Conservation (phyloP, 495 filamentous ascomycete species). For the Aspergillus cristatus region DNA sequence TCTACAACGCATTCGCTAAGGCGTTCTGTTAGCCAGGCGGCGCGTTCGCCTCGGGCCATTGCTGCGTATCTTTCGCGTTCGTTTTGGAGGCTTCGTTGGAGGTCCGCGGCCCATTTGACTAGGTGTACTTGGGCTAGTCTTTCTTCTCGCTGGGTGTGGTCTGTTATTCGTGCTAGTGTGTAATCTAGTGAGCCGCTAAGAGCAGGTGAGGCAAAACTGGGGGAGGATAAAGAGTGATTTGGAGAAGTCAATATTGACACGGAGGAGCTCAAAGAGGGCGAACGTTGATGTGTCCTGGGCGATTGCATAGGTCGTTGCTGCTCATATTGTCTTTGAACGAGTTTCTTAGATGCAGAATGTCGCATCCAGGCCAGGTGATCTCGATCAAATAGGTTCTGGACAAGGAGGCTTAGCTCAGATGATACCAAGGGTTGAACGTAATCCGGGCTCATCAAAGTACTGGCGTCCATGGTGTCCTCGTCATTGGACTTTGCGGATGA, state of each 20-base stretch:
- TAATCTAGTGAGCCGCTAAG: constrained; percentile 44
- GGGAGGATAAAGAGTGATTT: constrained; percentile 15
- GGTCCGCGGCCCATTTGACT: constrained; percentile 82
- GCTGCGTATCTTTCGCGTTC: constrained; percentile 71
- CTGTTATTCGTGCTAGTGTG: constrained; percentile 60
- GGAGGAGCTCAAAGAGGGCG: constrained; percentile 4
- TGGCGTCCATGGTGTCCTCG: constrained; percentile 88
- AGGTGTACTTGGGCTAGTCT: constrained; percentile 69
- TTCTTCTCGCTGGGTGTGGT: constrained; percentile 64
- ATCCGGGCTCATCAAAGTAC: constrained; percentile 85
- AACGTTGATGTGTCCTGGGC: constrained; percentile 5
- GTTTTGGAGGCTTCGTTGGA: constrained; percentile 73
- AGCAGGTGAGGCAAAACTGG: constrained; percentile 15
- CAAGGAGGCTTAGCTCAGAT: constrained; percentile 65
- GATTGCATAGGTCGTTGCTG: constrained; percentile 3
- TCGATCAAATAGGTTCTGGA: constrained; percentile 65
- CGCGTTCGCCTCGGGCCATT: constrained; percentile 61
- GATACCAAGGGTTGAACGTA: constrained; percentile 77
- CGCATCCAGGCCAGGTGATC: constrained; percentile 81
- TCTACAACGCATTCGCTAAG: constrained; percentile 67
- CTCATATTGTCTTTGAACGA: constrained; percentile 53
- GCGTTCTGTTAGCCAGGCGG: constrained; percentile 69
- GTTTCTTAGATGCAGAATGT: constrained; percentile 79
- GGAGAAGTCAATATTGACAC: constrained; percentile 6
- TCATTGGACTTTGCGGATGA: constrained; percentile 73